phyloP scores from a whole-genome alignment of 2,329 filamentous ascomycete species.

The Ilyonectria sp. region DNA sequence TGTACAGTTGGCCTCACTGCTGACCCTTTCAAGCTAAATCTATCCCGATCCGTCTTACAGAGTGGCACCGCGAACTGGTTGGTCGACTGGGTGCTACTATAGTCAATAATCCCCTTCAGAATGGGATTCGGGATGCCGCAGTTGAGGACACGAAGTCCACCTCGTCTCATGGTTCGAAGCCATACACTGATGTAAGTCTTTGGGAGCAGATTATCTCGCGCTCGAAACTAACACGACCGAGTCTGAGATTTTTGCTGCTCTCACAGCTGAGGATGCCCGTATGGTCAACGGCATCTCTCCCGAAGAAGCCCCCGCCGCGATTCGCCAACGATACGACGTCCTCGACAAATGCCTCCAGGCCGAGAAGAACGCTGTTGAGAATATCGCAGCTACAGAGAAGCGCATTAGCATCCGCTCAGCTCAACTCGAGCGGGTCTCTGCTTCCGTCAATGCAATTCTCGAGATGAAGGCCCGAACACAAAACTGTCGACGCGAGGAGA shows the following conservation, averaged over 20 bases:
- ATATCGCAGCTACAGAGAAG: conserved; percentile 15
- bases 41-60: conserved; percentile 12
- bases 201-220: too few relatives aligned
- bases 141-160: neutral
- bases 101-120: neutral
- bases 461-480: conserved; percentile 14
- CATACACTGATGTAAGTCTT: conserved; percentile 40
- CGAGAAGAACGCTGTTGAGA: conserved; percentile 6
- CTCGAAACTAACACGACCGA: conserved; percentile 11
- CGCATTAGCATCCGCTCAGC: conserved; percentile 32
- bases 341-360: conserved; percentile 30
- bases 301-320: conserved; percentile 28
- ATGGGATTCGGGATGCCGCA: neutral
- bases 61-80: conserved; percentile 25
- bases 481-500: conserved; percentile 33
- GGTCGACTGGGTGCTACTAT: neutral
- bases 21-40: conserved; percentile 6
- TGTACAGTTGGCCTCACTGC: neutral
- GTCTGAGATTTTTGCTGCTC: conserved; percentile 40
- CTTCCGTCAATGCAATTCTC: conserved; percentile 20
- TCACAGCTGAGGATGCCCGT: conserved; percentile 39
- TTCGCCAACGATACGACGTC: conserved; percentile 40
- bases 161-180: conserved; percentile 12
- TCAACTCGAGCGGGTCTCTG: conserved; percentile 30
- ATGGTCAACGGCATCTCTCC: conserved; percentile 40